Evolutionary conservation across 306 rosid genomes (phyloP).

Genomic region (Dryas alaskensis): DNA sequence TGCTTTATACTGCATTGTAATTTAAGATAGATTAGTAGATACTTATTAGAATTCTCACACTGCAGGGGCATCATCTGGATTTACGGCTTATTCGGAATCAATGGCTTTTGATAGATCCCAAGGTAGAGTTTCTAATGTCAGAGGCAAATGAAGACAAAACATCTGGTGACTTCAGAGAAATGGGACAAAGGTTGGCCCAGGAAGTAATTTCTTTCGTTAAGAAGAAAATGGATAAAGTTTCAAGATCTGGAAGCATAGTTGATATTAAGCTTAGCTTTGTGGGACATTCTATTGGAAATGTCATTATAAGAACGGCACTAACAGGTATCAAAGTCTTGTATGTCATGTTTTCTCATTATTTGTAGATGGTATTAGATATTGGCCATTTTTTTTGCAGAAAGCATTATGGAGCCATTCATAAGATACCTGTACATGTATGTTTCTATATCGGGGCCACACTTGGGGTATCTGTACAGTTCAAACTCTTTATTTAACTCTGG

Average conservation of each 20-base stretch:
- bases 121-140: conserved; percentile 82
- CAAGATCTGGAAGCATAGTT: conserved; percentile 52
- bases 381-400: conserved; percentile 55
- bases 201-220: conserved; percentile 77
- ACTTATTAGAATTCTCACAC: conserved; percentile 6
- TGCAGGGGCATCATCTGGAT: conserved; percentile 94
- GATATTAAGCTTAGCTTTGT: conserved; percentile 89
- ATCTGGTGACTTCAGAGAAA: conserved; percentile 84
- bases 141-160: conserved; percentile 91
- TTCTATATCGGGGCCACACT: conserved; percentile 95
- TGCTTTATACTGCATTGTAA: background rate
- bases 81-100: conserved; percentile 87
- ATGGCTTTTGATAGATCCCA: conserved; percentile 89
- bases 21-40: background rate
- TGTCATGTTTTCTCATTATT: conserved; percentile 21
- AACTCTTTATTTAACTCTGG: conserved; percentile 92
- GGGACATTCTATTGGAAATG: conserved; percentile 96
- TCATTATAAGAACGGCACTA: conserved; percentile 86
- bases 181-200: conserved; percentile 89
- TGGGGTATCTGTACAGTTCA: conserved; percentile 96
- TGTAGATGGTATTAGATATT: conserved; percentile 31
- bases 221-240: conserved; percentile 69
- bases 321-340: conserved; percentile 50
- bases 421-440: conserved; percentile 66
- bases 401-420: conserved; percentile 79